Base-by-base conservation (phyloP, 768 basidiomycete species). In the Suillus bovinus region DNA sequence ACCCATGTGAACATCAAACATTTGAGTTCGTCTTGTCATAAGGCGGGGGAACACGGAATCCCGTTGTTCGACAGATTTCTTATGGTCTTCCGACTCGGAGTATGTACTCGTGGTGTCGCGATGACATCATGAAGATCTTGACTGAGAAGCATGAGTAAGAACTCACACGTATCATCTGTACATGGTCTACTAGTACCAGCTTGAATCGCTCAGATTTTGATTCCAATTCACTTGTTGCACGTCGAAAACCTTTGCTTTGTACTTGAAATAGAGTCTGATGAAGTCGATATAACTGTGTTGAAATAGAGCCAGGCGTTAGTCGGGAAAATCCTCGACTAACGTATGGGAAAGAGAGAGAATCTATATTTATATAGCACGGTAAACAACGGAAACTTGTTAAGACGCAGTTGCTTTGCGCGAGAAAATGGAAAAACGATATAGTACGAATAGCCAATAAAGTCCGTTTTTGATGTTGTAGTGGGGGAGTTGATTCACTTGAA, bases 41-140 rank as follows among this genome's bases (percentile, higher is more conserved):
- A 50, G 42, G 6, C 24, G 17, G 61, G 34, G 34, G 29, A 22
- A 34, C 11, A 62, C 44, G 61, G 64, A 59, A 34, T 16, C 55
- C 59, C 61, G 61, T 24, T 22, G 22, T 54, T 34, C 13, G 53
- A 54, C n/a, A 16, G 33, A 34, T 34, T 13, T 33, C 50, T 13
- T 52, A 31, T 31, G 5, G 1, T 20, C 29, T 52, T 31, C 50
- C 50, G 29, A 31, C n/a, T n/a, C n/a, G n/a, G 9, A 29, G 24
- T 14, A 29, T 2, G 14, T 9, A 49, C 14, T 27, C 47, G 29
- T 29, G 50, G 20, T 11, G 10, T 52, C 5, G 29, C 5, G 49
- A 20, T 34, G 10, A 0, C 33, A 34, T n/a, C 33, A 34, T 31
- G 29, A 31, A 52, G 20, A 31, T 52, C 17, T 17, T 27, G 16